These are phyloP conservation scores for Phanerochaete sordida DNA, from an alignment of 768 basidiomycete species.

Conservation along the genomic window DNA sequence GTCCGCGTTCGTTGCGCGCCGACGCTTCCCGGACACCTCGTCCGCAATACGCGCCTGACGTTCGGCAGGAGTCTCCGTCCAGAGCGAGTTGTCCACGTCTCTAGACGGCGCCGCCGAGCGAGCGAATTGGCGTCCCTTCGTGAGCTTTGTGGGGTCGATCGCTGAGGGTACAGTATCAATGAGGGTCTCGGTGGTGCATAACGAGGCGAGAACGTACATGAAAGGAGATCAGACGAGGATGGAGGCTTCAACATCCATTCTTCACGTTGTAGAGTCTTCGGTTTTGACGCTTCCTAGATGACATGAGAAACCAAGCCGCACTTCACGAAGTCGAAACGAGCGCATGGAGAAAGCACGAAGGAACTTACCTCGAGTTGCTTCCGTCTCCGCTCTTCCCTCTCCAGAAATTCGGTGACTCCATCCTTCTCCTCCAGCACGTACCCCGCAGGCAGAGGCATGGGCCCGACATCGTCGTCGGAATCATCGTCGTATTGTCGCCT, in stretches of 20 bases:
- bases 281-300: conserved; percentile 62
- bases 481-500: conserved; percentile 39
- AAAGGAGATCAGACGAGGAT: conserved; percentile 71
- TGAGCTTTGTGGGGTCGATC: conserved; percentile 82
- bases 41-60: conserved; percentile 89
- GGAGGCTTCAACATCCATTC: conserved; percentile 99
- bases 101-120: conserved; percentile 40
- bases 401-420: conserved; percentile 80
- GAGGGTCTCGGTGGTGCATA: neutral
- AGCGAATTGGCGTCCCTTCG: conserved; percentile 76
- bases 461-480: conserved; percentile 83
- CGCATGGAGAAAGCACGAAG: neutral
- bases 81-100: conserved; percentile 60
- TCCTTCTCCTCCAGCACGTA: conserved; percentile 44
- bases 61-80: conserved; percentile 98
- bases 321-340: conserved; percentile 8
- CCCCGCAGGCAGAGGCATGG: conserved; percentile 62
- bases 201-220: conserved; percentile 56
- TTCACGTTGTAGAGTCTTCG: conserved; percentile 77
- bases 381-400: conserved; percentile 74
- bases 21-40: conserved; percentile 90
- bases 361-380: conserved; percentile 58
- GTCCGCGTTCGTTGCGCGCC: conserved; percentile 57
- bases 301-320: neutral
- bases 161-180: conserved; percentile 36